Base-by-base conservation (phyloP, 495 filamentous ascomycete genomes). In the Ramalina intermedia region DNA sequence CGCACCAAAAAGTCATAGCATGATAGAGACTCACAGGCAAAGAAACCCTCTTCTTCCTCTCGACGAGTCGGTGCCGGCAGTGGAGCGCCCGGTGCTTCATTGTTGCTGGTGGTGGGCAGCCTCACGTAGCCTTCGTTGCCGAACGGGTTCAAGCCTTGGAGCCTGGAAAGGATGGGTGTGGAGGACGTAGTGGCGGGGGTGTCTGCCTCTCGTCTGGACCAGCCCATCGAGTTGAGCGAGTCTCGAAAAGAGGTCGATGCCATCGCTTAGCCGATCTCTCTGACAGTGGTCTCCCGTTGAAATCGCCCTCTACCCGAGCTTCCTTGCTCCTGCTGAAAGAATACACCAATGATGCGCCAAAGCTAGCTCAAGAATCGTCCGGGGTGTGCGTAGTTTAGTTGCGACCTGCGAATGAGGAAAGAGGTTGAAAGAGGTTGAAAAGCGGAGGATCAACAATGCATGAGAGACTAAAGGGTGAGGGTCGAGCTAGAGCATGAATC, bases 31-130 rank as follows among this genome's bases (percentile, higher is more conserved):
- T 90, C 79, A 98, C 91, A 71, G 51, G 84, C 85, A 76, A 98
- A 88, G 78, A 84, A 96, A 43, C 79, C 84, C 64, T 94, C 91
- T 55, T 98, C 91, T 67, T 96, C 91, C 54, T 95, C 87, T 49
- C 89, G 76, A 55, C 91, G 77, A 60, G 56, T 87, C 47, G 86
- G 73, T 48, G 90, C 89, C 37, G 90, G 90, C 23, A 95, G 69
- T 36, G 87, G 87, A 51, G 90, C 87, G 39, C 88, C 91, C 29
- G 87, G 76, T 46, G 68, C 74, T 63, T 95, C 87, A 42, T 83
- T 61, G 65, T 83, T 59, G 52, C 84, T 94, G 43, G 91, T 59
- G 52, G 85, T 94, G 43, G 91, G 91, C 36, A 98, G 78, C 68
- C 85, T 79, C 52, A 96, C 80, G 80, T 94, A 93, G 57, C 91